These are phyloP conservation scores for Leccinum arenicola DNA, from an alignment of 768 basidiomycete genomes.

Conservation along the genomic window DNA sequence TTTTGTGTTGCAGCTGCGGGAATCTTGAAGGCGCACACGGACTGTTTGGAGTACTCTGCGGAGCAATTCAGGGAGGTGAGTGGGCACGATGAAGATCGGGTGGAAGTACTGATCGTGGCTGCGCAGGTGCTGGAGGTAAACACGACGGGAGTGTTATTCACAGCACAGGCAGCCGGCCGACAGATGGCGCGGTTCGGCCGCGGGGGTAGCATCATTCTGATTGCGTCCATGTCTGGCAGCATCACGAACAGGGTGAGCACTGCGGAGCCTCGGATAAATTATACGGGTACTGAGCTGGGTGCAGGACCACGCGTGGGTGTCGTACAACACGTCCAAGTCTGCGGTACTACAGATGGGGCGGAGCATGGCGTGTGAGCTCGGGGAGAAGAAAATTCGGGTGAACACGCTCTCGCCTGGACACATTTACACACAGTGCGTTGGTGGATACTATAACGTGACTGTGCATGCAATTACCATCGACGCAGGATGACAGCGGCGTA, in stretches of 20 bases:
- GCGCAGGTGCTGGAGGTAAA: constrained; percentile 64
- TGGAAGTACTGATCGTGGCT: neutral
- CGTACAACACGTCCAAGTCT: constrained; percentile 76
- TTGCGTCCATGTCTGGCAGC: constrained; percentile 62
- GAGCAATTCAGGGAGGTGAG: constrained; percentile 61
- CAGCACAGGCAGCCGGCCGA: constrained; percentile 57
- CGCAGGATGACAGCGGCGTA: constrained; percentile 72
- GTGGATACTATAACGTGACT: constrained; percentile 27
- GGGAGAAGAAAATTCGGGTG: constrained; percentile 61
- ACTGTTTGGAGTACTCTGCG: constrained; percentile 65
- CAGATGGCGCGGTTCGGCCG: constrained; percentile 51
- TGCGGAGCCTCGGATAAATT: neutral
- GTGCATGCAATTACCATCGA: neutral
- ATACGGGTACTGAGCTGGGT: neutral
- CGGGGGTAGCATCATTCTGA: constrained; percentile 55
- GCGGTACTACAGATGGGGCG: constrained; percentile 79
- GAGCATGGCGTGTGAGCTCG: constrained; percentile 81
- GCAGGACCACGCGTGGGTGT: constrained; percentile 72
- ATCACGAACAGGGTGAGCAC: constrained; percentile 63
- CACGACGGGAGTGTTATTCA: constrained; percentile 57
- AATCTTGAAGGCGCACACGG: constrained; percentile 55
- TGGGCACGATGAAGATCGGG: neutral
- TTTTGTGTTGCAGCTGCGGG: constrained; percentile 79
- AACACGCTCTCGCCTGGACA: constrained; percentile 77
- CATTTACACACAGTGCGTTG: constrained; percentile 63